phyloP scores from a whole-genome alignment of 2,329 filamentous ascomycete species.

The Scedosporium dehoogii region DNA sequence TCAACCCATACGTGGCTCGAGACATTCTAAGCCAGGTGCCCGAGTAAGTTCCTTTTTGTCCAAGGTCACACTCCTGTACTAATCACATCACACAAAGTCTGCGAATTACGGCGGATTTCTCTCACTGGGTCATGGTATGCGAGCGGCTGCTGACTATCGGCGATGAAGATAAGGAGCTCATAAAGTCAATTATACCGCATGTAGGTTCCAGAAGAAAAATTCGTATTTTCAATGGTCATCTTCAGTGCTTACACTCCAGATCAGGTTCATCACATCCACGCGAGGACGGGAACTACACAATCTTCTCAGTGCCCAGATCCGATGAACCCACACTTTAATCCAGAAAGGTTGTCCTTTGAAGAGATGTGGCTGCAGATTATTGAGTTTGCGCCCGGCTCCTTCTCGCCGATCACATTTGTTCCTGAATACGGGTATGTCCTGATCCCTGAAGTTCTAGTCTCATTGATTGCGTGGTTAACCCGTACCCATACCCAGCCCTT shows the following conservation, averaged over 20 bases:
- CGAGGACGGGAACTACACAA: conserved; percentile 24
- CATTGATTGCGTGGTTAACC: no score
- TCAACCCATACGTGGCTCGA: conserved; percentile 18
- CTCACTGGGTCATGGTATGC: conserved; percentile 16
- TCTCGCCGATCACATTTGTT: neutral
- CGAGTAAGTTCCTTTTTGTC: conserved; percentile 12
- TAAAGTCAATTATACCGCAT: conserved; percentile 17
- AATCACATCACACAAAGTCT: conserved; percentile 10
- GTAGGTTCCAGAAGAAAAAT: conserved; percentile 13
- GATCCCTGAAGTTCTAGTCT: neutral
- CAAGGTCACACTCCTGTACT: neutral
- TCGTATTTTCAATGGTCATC: neutral
- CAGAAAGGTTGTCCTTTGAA: conserved; percentile 22
- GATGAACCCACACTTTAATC: conserved; percentile 16
- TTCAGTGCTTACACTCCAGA: neutral
- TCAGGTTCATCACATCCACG: conserved; percentile 23
- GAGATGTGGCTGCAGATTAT: conserved; percentile 14
- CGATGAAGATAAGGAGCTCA: conserved; percentile 13
- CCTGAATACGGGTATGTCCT: conserved; percentile 10
- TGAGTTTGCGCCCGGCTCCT: neutral
- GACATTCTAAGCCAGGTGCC: conserved; percentile 20
- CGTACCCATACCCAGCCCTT: conserved; percentile 11
- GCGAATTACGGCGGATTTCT: conserved; percentile 17
- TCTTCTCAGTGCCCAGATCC: conserved; percentile 26
- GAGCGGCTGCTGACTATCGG: conserved; percentile 13